Evolutionary conservation across 2,329 filamentous ascomycete species (phyloP), one percentile per base, ranked within the genome.

Genomic region (Pyrenophora graminea): DNA sequence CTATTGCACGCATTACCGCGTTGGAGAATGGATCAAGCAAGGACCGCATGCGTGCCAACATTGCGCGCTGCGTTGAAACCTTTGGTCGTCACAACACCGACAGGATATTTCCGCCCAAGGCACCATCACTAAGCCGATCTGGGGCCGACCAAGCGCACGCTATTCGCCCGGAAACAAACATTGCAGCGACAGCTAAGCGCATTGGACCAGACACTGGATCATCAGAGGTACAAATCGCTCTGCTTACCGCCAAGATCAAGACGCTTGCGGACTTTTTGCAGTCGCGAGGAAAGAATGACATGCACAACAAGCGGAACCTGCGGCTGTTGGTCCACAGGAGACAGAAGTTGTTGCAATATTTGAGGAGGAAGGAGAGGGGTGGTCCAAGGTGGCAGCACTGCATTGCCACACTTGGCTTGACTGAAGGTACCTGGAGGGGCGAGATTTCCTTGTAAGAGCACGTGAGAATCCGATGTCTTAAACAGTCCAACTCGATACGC

Each of bases 151-250:
- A 76, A 77, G 73, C 51, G 53, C 46, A 68, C 41, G 52, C 66
- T 5, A 60, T 76, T 21, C 82, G 83, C 61, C 81, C 80, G 0
- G 55, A 65, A 19, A 71, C 68, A 9, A 72, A 71, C 39, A 42
- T 56, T 12, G 60, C 55, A 9, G 67, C 58, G 13, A 45, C 61
- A 4, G 64, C 53, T 38, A 82, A 82, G 41, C 87, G 95, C 27
- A 85, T 86, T n/a, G 94, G 94, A 0, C 89, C 88, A 4, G 94
- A 99, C 71, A 99, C 93, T 1, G 94, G 94, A 31, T 96, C 90
- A 64, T 90, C 90, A 6, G 94, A 99, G 76, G 95, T 99, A n/a
- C 94, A 99, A 79, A 91, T 95, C 61, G 92, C 91, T 39, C 95
- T 99, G 63, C 75, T 99, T 71, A 99, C 94, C 3, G 84, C 91